Base-by-base conservation (phyloP, 1,284 basidiomycete species). In the Trametes sp. region DNA sequence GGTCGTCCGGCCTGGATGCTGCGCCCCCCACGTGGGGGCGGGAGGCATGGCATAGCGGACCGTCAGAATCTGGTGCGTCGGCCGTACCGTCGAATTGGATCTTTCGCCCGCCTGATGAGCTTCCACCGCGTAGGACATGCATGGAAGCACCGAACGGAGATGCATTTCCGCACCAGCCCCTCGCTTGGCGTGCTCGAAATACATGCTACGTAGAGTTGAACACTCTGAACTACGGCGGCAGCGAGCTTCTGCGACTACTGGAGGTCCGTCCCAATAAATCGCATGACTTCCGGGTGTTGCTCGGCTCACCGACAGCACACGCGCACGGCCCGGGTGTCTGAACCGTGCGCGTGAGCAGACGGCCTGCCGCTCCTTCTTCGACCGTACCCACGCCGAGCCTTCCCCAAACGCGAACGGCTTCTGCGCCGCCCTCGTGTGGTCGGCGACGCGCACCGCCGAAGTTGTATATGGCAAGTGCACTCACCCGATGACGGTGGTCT, bases 301-400 rank as follows among this genome's bases (percentile, higher is more conserved):
- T 23, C 50, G 21, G 50, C 31, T 35, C n/a, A 11, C 19, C 24
- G 28, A 50, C 29, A n/a, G 48, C 28, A 19, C 48, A 33, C 33
- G 48, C 11, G 48, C 21, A 31, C 13, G 28, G 29, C 16, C 29
- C 2, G 19, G 45, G 13, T 13, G 45, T 3, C 13, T 14, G 29
- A 33, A n/a, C 44, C n/a, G n/a, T 55, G 19, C 41, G 35, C 35
- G 16, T 3, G 3, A 14, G 35, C 35, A 14, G 35, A 10, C 35
- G 11, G 35, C 35, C 35, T 10, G 11, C 16, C 14, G 16, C 38
- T 19, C 16, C 6, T 19, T 48, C 52, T 41, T 31, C 21, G 31
- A 48, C 44, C 35, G 54, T 44, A 56, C 21, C 54, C 54, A 21
- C 31, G 31, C 31, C 44, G 54, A 36, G 54, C 13, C 44, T 48